phyloP scores from a whole-genome alignment of 2,329 filamentous ascomycete species.

The Pleomassaria siparia region DNA sequence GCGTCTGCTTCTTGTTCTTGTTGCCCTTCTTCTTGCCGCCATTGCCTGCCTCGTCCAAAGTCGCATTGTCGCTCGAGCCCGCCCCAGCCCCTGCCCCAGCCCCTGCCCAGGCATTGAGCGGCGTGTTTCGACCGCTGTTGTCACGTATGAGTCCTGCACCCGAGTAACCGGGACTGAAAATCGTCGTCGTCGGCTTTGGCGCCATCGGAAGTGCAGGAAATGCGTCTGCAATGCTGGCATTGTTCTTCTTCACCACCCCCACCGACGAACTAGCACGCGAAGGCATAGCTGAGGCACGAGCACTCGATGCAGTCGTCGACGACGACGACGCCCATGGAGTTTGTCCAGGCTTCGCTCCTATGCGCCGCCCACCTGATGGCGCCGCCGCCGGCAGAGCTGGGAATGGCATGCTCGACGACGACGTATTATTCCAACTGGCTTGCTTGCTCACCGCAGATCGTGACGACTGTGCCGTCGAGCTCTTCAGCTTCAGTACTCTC shows the following conservation, averaged over 20 bases:
- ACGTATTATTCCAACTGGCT: slow-evolving; percentile 58
- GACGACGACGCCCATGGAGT: slow-evolving; percentile 41
- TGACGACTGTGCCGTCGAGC: slow-evolving; percentile 67
- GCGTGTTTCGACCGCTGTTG: slow-evolving; percentile 43
- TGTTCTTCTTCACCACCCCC: slow-evolving; percentile 25
- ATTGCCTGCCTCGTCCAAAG: slow-evolving; percentile 9
- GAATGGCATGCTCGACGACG: slow-evolving; percentile 38
- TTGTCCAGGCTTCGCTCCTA: slow-evolving; percentile 40
- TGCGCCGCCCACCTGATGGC: slow-evolving; percentile 22
- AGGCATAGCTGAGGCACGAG: slow-evolving; percentile 43
- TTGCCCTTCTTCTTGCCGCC: slow-evolving; percentile 50
- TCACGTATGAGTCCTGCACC: slow-evolving; percentile 48
- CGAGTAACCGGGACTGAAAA: slow-evolving; percentile 54
- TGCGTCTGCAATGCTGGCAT: slow-evolving; percentile 52
- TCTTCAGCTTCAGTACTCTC: slow-evolving; percentile 69
- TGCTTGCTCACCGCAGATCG: slow-evolving; percentile 59
- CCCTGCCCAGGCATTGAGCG: slow-evolving; percentile 45
- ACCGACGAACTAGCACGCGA: slow-evolving; percentile 33
- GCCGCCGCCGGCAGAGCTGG: slow-evolving; percentile 33
- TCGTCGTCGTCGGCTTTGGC: slow-evolving; percentile 64
- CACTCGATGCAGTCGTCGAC: slow-evolving; percentile 31
- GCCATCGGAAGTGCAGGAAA: slow-evolving; percentile 84
- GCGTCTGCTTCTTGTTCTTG: slow-evolving; percentile 54
- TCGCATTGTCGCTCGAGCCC: slow-evolving; percentile 21
- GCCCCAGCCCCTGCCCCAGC: slow-evolving; percentile 29